A percentile compares a stretch with the other conserved stretches of the same genome.
Evolutionary conservation across 2,329 filamentous ascomycete species (phyloP).

Genomic region (Zymoseptoria tritici): DNA sequence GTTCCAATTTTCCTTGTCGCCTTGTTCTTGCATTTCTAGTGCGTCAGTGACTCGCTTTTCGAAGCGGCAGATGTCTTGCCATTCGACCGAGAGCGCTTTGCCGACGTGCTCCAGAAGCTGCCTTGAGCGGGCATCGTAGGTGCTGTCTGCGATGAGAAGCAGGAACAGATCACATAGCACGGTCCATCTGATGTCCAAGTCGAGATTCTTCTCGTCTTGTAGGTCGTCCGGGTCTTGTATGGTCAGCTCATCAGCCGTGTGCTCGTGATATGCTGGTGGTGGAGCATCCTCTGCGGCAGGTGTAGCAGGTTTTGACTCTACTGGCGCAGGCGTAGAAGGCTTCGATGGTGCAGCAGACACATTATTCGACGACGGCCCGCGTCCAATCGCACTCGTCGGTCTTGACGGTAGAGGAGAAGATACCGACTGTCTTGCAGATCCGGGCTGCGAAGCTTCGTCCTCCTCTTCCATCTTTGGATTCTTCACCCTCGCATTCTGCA

Average conservation of each 20-base stretch:
- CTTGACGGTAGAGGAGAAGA: slow-evolving; percentile 14
- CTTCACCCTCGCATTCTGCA: slow-evolving; percentile 85
- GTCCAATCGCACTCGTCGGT: slow-evolving; percentile 14
- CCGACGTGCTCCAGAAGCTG: slow-evolving; percentile 77
- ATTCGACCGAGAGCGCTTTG: slow-evolving; percentile 69
- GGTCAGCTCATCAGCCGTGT: slow-evolving; percentile 65
- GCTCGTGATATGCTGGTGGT: slow-evolving; percentile 51
- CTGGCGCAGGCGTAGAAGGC: slow-evolving; percentile 32
- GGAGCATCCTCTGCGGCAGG: slow-evolving; percentile 12
- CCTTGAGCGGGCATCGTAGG: slow-evolving; percentile 84
- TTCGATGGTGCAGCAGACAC: slow-evolving; percentile 10
- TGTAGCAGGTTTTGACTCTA: slow-evolving; percentile 3
- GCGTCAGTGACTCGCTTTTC: slow-evolving; percentile 96
- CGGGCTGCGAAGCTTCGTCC: slow-evolving; percentile 9
- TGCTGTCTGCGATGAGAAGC: slow-evolving; percentile 88
- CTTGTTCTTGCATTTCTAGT: slow-evolving; percentile 92
- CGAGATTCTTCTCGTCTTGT: slow-evolving; percentile 72
- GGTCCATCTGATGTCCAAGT: slow-evolving; percentile 95
- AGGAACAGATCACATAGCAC: slow-evolving; percentile 93
- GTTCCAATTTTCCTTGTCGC: slow-evolving; percentile 95
- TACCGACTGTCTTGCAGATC: slow-evolving; percentile 28
- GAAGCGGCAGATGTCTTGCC: slow-evolving; percentile 91
- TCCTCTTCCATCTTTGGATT: slow-evolving; percentile 52
- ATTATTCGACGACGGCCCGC: slow-evolving; percentile 12
- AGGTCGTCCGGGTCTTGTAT: slow-evolving; percentile 79